Conservation (phyloP, 139 green algal genomes). For the Coccomyxa sp. region DNA sequence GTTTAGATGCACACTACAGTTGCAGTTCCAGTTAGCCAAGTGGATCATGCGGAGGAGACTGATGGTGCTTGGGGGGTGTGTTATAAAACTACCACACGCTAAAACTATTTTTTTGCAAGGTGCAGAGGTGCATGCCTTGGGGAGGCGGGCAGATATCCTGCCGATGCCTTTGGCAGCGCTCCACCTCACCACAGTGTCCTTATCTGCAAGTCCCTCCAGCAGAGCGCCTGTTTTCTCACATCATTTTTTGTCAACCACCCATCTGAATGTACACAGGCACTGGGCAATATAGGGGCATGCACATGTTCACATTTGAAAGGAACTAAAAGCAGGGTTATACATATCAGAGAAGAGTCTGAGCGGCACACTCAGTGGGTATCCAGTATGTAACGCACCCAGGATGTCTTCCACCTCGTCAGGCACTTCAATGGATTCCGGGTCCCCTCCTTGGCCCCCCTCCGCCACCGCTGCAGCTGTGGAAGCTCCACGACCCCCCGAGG, state of each 20-base stretch:
- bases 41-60: too few species aligned
- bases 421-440: slow-evolving; percentile 39
- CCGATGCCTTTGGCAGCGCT: slow-evolving; percentile 90
- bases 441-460: not conserved
- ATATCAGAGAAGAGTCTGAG: not conserved
- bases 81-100: too few species aligned
- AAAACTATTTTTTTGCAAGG: too few species aligned
- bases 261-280: too few species aligned
- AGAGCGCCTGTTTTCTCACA: slow-evolving; percentile 27
- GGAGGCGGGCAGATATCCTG: slow-evolving; percentile 75
- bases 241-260: too few species aligned
- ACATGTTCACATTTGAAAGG: not conserved
- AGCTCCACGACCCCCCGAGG: not conserved
- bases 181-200: slow-evolving; percentile 94
- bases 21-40: too few species aligned
- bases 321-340: not conserved
- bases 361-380: slow-evolving; percentile 53
- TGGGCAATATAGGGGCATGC: too few species aligned
- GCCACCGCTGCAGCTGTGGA: slow-evolving; percentile 14
- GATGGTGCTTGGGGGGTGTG: too few species aligned
- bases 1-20: too few species aligned
- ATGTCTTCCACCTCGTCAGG: slow-evolving; percentile 52
- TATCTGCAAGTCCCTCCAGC: slow-evolving; percentile 70
- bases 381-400: slow-evolving; percentile 3
- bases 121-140: slow-evolving; percentile 17